phyloP scores from a whole-genome alignment of 305 asterid genomes.

The Fraxinus ornus region DNA sequence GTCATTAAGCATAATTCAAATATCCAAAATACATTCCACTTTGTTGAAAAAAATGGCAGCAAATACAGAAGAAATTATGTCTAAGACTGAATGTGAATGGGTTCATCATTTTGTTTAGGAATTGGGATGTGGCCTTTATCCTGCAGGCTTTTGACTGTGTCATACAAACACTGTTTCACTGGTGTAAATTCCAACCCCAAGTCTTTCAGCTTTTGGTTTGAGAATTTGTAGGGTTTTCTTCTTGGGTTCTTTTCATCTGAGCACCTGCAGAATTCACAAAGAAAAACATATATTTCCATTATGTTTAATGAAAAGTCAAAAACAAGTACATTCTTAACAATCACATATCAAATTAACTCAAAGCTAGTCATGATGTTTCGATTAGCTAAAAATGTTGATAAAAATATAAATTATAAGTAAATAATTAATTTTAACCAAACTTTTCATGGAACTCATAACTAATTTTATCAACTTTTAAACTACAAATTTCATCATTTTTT shows the following conservation, averaged over 20 bases:
- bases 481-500: no score
- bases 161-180: constrained; percentile 67
- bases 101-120: constrained; percentile 50
- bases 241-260: constrained; percentile 80
- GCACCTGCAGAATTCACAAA: constrained; percentile 52
- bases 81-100: constrained; percentile 39
- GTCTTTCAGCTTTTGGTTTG: constrained; percentile 76
- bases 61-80: background rate
- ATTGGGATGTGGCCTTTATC: constrained; percentile 75
- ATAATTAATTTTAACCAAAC: no score
- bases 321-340: no score
- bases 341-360: no score
- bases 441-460: no score
- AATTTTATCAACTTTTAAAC: no score
- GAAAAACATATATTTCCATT: no score
- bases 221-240: constrained; percentile 68
- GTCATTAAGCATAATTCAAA: background rate
- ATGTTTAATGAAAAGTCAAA: no score
- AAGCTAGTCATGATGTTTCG: no score
- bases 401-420: no score
- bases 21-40: background rate
- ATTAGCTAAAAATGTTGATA: no score
- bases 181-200: constrained; percentile 75
- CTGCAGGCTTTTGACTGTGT: constrained; percentile 80
- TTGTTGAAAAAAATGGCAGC: background rate